Conservation (phyloP, 1,139 yeast species). For the Blastobotrys elegans region DNA sequence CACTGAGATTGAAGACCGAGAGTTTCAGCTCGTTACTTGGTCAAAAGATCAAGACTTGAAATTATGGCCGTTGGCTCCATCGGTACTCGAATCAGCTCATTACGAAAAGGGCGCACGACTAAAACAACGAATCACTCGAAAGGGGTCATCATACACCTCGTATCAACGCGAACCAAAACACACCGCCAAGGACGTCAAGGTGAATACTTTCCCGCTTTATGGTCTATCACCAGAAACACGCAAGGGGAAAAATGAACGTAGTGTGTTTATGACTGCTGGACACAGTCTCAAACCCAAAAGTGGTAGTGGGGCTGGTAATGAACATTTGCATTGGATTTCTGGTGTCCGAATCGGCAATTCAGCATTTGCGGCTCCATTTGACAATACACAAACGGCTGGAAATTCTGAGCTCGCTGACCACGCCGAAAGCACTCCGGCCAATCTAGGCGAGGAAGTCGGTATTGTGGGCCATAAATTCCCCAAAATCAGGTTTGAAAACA, state of each 20-base stretch:
- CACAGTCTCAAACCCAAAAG: neutral
- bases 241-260: neutral
- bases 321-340: conserved; percentile 84
- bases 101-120: conserved; percentile 44
- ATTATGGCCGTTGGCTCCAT: conserved; percentile 70
- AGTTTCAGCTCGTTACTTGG: conserved; percentile 90
- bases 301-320: neutral
- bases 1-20: conserved; percentile 58
- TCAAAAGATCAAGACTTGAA: conserved; percentile 81
- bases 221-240: conserved; percentile 10
- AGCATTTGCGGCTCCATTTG: conserved; percentile 37
- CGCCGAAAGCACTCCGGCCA: conserved; percentile 52
- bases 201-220: conserved; percentile 6
- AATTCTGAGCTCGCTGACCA: conserved; percentile 26
- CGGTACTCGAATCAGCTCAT: conserved; percentile 53
- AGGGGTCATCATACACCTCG: conserved; percentile 44
- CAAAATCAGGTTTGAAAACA: conserved; percentile 76
- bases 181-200: neutral
- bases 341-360: conserved; percentile 76
- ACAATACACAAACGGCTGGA: conserved; percentile 15
- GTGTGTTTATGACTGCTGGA: conserved; percentile 13
- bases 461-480: conserved; percentile 89
- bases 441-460: conserved; percentile 87
- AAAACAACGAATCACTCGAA: conserved; percentile 36
- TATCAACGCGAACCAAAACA: conserved; percentile 50